phyloP scores from a whole-genome alignment of 495 filamentous ascomycete genomes.

The Trichocladium uniseriatum region DNA sequence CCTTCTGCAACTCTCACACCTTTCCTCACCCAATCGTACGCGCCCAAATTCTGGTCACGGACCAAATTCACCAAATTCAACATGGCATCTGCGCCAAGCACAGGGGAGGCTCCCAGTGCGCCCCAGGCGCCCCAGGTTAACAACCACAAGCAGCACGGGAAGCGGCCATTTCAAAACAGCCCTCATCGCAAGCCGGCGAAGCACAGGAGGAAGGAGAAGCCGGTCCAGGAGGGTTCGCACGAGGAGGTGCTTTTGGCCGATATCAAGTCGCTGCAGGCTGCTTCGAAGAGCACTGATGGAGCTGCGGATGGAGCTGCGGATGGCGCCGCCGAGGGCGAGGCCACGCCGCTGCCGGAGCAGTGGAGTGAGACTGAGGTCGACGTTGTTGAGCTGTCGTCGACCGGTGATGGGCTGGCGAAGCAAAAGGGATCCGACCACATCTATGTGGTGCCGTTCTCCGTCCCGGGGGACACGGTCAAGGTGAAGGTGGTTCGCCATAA shows the following conservation, averaged over 20 bases:
- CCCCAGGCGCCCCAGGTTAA: neutral
- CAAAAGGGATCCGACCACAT: constrained; percentile 57
- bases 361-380: constrained; percentile 72
- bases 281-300: constrained; percentile 36
- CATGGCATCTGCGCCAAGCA: constrained; percentile 9
- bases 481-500: constrained; percentile 71
- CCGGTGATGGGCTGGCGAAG: constrained; percentile 74
- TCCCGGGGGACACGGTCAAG: constrained; percentile 72
- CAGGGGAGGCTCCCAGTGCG: neutral
- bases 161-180: constrained; percentile 7
- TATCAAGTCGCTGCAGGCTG: constrained; percentile 51
- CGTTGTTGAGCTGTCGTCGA: constrained; percentile 72
- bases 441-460: constrained; percentile 76
- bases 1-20: neutral
- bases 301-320: constrained; percentile 22
- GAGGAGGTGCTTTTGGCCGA: constrained; percentile 72
- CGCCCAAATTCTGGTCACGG: neutral
- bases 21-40: neutral
- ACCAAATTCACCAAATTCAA: neutral
- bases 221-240: constrained; percentile 34
- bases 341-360: constrained; percentile 47
- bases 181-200: constrained; percentile 15
- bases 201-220: constrained; percentile 18
- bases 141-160: constrained; percentile 6
- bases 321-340: constrained; percentile 3